These are phyloP conservation scores for Colletotrichum incanum DNA, from an alignment of 2,329 filamentous ascomycete genomes.

Conservation along the genomic window DNA sequence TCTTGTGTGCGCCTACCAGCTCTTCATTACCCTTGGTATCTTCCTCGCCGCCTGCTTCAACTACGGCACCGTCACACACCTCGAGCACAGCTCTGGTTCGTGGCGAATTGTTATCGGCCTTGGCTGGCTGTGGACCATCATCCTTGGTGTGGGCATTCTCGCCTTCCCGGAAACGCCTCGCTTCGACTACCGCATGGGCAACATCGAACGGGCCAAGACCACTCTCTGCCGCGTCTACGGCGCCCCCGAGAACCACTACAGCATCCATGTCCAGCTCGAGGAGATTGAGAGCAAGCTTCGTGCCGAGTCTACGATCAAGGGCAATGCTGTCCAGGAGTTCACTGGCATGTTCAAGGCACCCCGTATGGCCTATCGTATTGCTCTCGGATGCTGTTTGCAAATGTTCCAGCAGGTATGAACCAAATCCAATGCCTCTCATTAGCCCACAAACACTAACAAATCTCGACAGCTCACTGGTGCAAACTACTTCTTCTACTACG, in stretches of 20 bases:
- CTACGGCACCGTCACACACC: constrained; percentile 67
- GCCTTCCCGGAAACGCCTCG: constrained; percentile 68
- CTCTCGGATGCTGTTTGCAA: constrained; percentile 73
- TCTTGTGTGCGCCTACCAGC: constrained; percentile 77
- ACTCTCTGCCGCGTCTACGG: constrained; percentile 67
- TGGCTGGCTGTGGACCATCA: constrained; percentile 65
- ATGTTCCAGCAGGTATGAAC: constrained; percentile 76
- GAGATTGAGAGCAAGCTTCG: constrained; percentile 70
- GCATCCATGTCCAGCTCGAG: constrained; percentile 64
- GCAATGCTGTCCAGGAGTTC: constrained; percentile 62
- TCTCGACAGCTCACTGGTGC: constrained; percentile 61
- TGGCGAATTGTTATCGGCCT: constrained; percentile 75
- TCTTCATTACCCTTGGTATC: constrained; percentile 82
- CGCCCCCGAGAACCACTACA: constrained; percentile 58
- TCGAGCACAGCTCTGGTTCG: constrained; percentile 61
- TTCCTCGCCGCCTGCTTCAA: constrained; percentile 73
- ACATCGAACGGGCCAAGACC: constrained; percentile 60
- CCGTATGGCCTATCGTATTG: constrained; percentile 74
- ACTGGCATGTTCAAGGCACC: constrained; percentile 76
- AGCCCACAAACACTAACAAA: constrained; percentile 30
- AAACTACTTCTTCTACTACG: constrained; percentile 79
- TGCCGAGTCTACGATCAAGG: constrained; percentile 60
- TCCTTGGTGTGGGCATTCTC: constrained; percentile 65
- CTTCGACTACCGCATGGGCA: constrained; percentile 65
- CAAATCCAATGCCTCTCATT: neutral